These are phyloP conservation scores for Gossypium raimondii DNA, from an alignment of 345 rosid species.

Conservation along the genomic window DNA sequence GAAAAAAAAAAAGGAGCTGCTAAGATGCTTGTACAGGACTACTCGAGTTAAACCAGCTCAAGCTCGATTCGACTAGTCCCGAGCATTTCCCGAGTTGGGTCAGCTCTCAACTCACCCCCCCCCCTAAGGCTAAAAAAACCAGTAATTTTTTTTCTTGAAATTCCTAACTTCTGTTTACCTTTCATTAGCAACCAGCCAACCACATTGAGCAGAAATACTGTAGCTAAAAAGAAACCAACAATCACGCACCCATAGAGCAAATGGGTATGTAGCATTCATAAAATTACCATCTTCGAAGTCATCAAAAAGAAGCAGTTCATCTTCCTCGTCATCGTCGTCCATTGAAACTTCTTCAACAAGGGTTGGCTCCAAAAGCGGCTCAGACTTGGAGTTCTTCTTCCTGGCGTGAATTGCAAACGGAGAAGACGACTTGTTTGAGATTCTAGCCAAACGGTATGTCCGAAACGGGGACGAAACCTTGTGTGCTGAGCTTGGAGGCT, in stretches of 20 bases:
- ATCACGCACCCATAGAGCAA: background rate
- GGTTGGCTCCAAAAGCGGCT: constrained; percentile 35
- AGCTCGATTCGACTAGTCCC: background rate
- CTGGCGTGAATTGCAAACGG: constrained; percentile 32
- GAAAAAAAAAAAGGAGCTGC: background rate
- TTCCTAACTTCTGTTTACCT: background rate
- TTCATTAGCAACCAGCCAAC: background rate
- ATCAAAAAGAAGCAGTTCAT: constrained; percentile 45
- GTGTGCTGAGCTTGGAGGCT: constrained; percentile 12
- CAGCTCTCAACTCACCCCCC: constrained; percentile 4
- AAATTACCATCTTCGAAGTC: constrained; percentile 53
- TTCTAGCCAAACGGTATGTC: constrained; percentile 21
- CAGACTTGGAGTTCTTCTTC: constrained; percentile 37
- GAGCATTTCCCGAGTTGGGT: background rate
- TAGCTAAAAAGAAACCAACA: background rate
- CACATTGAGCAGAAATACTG: background rate
- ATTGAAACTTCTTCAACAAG: constrained; percentile 38
- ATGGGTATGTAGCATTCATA: background rate
- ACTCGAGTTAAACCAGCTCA: background rate
- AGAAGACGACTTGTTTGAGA: constrained; percentile 13
- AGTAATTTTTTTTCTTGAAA: background rate
- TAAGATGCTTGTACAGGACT: background rate
- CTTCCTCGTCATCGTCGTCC: constrained; percentile 43
- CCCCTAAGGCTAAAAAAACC: background rate
- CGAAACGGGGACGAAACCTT: constrained; percentile 20